A percentile compares a stretch with the other conserved stretches of the same genome.
Conservation (phyloP, 2,329 filamentous ascomycete genomes). For the Botrytis paeoniae region DNA sequence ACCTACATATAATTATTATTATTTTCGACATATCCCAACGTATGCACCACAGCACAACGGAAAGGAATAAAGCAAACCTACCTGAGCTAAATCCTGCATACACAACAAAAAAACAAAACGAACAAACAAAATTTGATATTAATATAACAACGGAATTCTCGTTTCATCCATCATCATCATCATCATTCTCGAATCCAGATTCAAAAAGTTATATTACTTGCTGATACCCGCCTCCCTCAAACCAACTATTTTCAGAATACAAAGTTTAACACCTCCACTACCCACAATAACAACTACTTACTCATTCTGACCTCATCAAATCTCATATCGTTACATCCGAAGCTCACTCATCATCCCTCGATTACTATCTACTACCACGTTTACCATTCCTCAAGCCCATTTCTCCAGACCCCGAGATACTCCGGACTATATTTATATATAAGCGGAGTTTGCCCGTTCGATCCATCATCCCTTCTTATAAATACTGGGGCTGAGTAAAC, state of each 20-base stretch:
- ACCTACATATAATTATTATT: conserved; percentile 9
- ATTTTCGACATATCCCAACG: conserved; percentile 6
- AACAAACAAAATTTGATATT: conserved; percentile 1
- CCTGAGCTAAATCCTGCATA: not conserved
- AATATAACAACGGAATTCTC: conserved; percentile 5
- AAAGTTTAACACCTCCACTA: not conserved
- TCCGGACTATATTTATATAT: conserved; percentile 17
- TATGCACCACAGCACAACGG: conserved; percentile 7
- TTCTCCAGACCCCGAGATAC: conserved; percentile 14
- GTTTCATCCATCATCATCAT: conserved; percentile 9
- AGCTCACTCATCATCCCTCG: conserved; percentile 7
- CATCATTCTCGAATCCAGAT: not conserved
- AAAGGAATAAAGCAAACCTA: conserved; percentile 5
- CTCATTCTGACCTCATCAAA: conserved; percentile 15
- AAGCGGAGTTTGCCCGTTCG: conserved; percentile 3
- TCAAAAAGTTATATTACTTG: conserved; percentile 6
- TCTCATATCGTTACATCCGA: not conserved
- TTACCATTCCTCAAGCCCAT: not conserved
- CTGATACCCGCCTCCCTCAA: not conserved
- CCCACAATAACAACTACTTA: not conserved
- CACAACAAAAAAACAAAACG: conserved; percentile 3
- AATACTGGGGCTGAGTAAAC: conserved; percentile 7
- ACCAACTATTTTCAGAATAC: conserved; percentile 9
- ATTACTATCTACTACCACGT: not conserved
- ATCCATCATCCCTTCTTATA: not conserved